Evolutionary conservation across 139 green algal species (phyloP), one percentile per base, ranked within the genome.

Genomic region (Closterium sp.): DNA sequence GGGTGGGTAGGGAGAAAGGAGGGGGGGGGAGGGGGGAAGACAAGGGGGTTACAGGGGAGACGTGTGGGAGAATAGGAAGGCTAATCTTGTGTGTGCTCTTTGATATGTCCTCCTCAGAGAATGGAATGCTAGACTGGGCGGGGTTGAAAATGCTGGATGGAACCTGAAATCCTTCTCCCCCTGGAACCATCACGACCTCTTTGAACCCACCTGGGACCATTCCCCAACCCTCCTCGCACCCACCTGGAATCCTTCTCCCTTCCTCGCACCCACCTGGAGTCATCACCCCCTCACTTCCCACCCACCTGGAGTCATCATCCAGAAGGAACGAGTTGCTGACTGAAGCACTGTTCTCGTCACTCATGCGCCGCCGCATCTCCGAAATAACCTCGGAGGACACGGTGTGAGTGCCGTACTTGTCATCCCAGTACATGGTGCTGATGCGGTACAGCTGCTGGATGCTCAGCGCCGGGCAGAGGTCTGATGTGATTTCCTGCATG

Each of bases 381-480:
- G 90, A 91, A 84, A 98, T 95, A 79, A 93, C 87, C 28, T 96
- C 91, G 2, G 42, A 2, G 30, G 95, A 96, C 62, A 99, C 98
- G 19, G 97, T 99, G 95, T 99, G 98, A 7, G 98, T 99, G 94
- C 97, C 97, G 96, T 99, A 99, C 93, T 97, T 97, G 94, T 95
- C 94, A 87, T 96, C 93, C 95, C 94, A 96, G 97, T 99, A 99
- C 98, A 99, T 99, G 87, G 98, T 99, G 93, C 91, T 97, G 94
- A 99, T 99, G 94, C 98, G 97, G 97, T 99, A 99, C 87, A 99
- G 96, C 97, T 99, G 98, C 95, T 99, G 98, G 86, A 99, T 94
- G 91, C 31, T 94, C 70, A 99, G 97, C 79, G 97, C 95, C 1
- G 97, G 96, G 96, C 98, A 99, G 94, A 99, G 95, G 94, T 99